phyloP scores from a whole-genome alignment of 2,329 filamentous ascomycete species.

The Penicillium sp. region DNA sequence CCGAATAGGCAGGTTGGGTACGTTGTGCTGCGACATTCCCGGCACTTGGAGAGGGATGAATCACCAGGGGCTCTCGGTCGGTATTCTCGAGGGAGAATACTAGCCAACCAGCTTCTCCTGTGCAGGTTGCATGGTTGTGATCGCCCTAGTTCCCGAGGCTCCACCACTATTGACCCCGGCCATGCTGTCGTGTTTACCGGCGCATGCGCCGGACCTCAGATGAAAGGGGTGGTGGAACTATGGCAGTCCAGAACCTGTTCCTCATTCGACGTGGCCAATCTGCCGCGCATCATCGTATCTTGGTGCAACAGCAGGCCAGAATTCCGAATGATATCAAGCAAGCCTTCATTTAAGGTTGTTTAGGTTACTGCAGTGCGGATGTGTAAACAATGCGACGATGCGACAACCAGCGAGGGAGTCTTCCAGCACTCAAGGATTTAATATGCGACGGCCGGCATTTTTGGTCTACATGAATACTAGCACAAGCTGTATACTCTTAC shows the following conservation, averaged over 20 bases:
- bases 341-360: background rate
- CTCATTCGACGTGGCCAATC: background rate
- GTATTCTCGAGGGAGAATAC: constrained; percentile 14
- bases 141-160: background rate
- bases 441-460: background rate
- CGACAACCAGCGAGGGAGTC: background rate
- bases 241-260: background rate
- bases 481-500: background rate
- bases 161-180: background rate
- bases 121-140: background rate
- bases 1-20: background rate
- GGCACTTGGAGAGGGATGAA: constrained; percentile 5
- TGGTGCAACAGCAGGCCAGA: background rate
- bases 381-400: background rate
- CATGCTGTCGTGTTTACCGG: background rate
- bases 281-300: background rate
- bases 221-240: background rate
- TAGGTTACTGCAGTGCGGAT: background rate
- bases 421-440: background rate
- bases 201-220: background rate
- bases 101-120: constrained; percentile 7
- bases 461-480: background rate
- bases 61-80: constrained; percentile 13
- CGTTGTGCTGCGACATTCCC: constrained; percentile 19
- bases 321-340: constrained; percentile 16